Conservation (phyloP, 164 flowering plant genomes). For the Tetracentron sinense region DNA sequence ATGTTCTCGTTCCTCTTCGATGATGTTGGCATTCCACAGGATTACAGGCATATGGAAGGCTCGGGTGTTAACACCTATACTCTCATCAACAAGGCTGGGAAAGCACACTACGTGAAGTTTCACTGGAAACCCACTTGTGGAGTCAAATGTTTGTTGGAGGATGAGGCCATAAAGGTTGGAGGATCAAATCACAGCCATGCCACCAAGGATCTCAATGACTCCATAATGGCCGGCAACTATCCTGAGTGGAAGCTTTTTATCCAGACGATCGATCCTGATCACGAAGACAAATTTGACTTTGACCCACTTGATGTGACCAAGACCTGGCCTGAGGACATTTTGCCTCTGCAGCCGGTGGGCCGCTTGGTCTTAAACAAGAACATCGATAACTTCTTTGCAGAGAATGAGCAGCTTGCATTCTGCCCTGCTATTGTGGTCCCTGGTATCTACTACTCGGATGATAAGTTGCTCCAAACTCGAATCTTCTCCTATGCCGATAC, state of each 20-base stretch:
- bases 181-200: conserved; percentile 99
- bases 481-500: conserved; percentile 89
- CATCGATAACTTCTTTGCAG: conserved; percentile 94
- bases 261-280: conserved; percentile 86
- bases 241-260: conserved; percentile 97
- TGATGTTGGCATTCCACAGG: conserved; percentile 85
- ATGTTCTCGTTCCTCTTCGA: conserved; percentile 87
- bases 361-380: conserved; percentile 91
- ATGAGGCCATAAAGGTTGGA: conserved; percentile 78
- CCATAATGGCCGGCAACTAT: conserved; percentile 86
- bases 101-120: conserved; percentile 78
- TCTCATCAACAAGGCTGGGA: conserved; percentile 79
- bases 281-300: conserved; percentile 79
- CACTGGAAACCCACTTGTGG: conserved; percentile 99
- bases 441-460: conserved; percentile 88
- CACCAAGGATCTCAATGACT: conserved; percentile 89
- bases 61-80: conserved; percentile 89
- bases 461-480: conserved; percentile 85
- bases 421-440: conserved; percentile 88
- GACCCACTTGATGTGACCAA: conserved; percentile 96
- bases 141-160: conserved; percentile 78
- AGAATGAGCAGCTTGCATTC: conserved; percentile 95
- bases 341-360: conserved; percentile 94
- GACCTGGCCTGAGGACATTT: conserved; percentile 96
- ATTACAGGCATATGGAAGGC: conserved; percentile 97